These are phyloP conservation scores for Rhodotorula sphaerocarpa DNA, from an alignment of 768 basidiomycete species.

Conservation along the genomic window DNA sequence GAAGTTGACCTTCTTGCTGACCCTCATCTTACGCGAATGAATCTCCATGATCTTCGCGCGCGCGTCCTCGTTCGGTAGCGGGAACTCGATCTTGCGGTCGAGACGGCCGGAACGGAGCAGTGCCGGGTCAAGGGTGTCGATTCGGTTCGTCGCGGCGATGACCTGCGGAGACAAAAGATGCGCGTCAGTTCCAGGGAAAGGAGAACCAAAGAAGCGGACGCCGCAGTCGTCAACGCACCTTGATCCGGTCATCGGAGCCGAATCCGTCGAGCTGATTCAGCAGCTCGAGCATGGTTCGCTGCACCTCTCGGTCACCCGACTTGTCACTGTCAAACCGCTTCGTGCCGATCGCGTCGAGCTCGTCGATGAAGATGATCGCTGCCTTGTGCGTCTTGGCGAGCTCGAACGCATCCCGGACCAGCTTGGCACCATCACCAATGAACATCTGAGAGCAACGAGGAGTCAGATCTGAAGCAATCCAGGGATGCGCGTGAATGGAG, in stretches of 20 bases:
- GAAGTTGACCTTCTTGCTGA: conserved; percentile 80
- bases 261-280: conserved; percentile 98
- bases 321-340: conserved; percentile 99
- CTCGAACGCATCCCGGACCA: conserved; percentile 96
- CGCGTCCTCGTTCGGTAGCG: conserved; percentile 90
- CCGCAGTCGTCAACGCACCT: conserved; percentile 64
- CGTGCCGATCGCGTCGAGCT: conserved; percentile 96
- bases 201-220: no score
- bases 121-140: conserved; percentile 95
- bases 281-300: conserved; percentile 97
- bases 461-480: background rate
- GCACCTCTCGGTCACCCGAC: conserved; percentile 98
- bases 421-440: conserved; percentile 97
- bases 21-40: conserved; percentile 92
- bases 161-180: conserved; percentile 53
- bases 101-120: conserved; percentile 95
- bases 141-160: conserved; percentile 96
- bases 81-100: conserved; percentile 98
- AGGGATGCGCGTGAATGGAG: background rate
- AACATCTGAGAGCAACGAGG: conserved; percentile 77
- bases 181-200: background rate
- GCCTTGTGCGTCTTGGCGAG: conserved; percentile 89
- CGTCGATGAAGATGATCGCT: conserved; percentile 98
- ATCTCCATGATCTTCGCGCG: conserved; percentile 92
- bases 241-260: conserved; percentile 92